A percentile compares a stretch with the other conserved stretches of the same genome.
Evolutionary conservation across 257 asterid species (phyloP).

Genomic region (Primulina tabacum): DNA sequence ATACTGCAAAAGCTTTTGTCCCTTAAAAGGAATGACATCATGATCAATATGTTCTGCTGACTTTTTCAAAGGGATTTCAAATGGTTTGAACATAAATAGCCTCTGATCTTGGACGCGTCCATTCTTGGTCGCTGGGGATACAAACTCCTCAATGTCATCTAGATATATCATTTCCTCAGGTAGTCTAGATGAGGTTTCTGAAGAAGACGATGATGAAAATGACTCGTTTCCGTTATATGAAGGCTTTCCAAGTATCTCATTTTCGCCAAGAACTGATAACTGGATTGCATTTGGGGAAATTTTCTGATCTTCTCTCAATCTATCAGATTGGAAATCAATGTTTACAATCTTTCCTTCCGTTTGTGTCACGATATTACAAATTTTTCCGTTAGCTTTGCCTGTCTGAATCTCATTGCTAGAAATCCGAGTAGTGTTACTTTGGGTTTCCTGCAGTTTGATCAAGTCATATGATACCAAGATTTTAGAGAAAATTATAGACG

Average conservation of each 20-base stretch:
- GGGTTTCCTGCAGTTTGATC: constrained; percentile 28
- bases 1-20: neutral
- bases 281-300: constrained; percentile 5
- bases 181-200: constrained; percentile 32
- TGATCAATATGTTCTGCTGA: neutral
- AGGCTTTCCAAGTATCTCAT: neutral
- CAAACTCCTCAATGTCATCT: constrained; percentile 69
- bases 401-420: constrained; percentile 10
- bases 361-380: constrained; percentile 2
- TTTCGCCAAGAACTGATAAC: neutral
- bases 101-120: constrained; percentile 55
- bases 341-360: constrained; percentile 20
- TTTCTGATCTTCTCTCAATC: neutral
- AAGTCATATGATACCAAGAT: neutral
- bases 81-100: constrained; percentile 54
- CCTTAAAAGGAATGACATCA: neutral
- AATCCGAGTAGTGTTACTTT: constrained; percentile 10
- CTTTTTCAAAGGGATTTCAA: constrained; percentile 13
- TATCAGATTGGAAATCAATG: constrained; percentile 25
- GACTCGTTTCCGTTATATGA: neutral
- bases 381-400: constrained; percentile 1
- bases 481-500: no score
- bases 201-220: constrained; percentile 25
- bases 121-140: constrained; percentile 35
- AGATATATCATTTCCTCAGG: constrained; percentile 48